These are phyloP conservation scores for Phytophthora pseudosyringae DNA, from an alignment of 352 stramenopile species.

Conservation along the genomic window DNA sequence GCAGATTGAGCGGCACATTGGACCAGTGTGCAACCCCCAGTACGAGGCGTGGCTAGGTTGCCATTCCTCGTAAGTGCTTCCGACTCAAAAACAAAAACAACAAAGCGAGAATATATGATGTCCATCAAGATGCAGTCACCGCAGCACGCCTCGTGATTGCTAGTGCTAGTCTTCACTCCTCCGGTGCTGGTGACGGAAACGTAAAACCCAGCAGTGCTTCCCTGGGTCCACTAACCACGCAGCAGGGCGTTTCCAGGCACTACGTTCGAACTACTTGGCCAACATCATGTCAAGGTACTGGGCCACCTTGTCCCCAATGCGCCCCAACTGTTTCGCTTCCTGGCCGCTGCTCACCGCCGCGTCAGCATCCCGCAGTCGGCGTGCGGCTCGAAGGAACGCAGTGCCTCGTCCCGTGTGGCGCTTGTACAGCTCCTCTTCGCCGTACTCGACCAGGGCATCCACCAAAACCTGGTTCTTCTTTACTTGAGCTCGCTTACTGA, in stretches of 20 bases:
- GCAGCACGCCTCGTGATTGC: conserved; percentile 7
- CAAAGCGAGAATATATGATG: conserved; percentile 8
- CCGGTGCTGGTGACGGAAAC: conserved; percentile 12
- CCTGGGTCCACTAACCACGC: too few species aligned
- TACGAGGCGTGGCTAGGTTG: conserved; percentile 41
- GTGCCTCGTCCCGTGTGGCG: conserved; percentile 65
- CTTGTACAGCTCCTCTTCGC: conserved; percentile 58
- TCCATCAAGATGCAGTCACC: conserved; percentile 7
- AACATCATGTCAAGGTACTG: conserved; percentile 60
- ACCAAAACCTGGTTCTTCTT: conserved; percentile 70
- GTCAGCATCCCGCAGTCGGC: conserved; percentile 51
- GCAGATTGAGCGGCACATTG: conserved; percentile 33
- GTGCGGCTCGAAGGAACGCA: conserved; percentile 69
- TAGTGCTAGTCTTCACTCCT: conserved; percentile 4
- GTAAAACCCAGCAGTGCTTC: too few species aligned
- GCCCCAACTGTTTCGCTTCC: conserved; percentile 61
- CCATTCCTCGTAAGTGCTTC: not conserved
- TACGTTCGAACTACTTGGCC: conserved; percentile 15
- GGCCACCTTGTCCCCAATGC: conserved; percentile 72
- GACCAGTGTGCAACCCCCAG: conserved; percentile 18
- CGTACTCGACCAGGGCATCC: conserved; percentile 64
- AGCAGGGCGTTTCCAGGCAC: too few species aligned
- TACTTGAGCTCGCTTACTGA: conserved; percentile 42
- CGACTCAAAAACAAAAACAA: conserved; percentile 1
- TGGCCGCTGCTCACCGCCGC: conserved; percentile 51